These are phyloP conservation scores for Saccharomyces hybrid DNA, from an alignment of 1,139 yeast species.

Conservation along the genomic window DNA sequence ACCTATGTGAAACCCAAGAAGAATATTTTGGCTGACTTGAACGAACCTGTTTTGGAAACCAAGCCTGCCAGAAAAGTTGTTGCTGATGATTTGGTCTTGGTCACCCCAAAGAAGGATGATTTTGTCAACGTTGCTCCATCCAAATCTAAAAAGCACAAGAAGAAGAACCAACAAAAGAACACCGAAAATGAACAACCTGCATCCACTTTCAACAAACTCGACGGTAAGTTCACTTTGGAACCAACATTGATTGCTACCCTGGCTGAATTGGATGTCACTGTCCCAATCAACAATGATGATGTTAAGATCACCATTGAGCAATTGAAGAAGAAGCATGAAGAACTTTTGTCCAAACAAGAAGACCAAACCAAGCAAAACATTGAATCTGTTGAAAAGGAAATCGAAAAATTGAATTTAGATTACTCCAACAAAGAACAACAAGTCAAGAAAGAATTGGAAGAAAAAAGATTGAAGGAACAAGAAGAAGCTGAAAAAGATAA, in stretches of 20 bases:
- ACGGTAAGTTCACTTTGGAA: constrained; percentile 61
- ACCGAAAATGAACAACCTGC: constrained; percentile 18
- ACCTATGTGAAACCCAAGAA: constrained; percentile 53
- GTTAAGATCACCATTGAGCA: constrained; percentile 57
- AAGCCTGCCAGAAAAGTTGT: constrained; percentile 36
- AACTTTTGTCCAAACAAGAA: constrained; percentile 67
- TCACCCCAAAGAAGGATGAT: constrained; percentile 57
- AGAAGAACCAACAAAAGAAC: constrained; percentile 39
- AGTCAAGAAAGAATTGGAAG: constrained; percentile 34
- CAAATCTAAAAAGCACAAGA: constrained; percentile 47
- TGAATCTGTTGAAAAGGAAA: constrained; percentile 66
- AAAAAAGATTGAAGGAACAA: constrained; percentile 27
- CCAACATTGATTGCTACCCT: constrained; percentile 74
- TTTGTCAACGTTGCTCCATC: constrained; percentile 38
- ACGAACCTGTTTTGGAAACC: constrained; percentile 26
- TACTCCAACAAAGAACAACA: constrained; percentile 33
- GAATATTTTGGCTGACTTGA: constrained; percentile 26
- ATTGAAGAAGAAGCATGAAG: constrained; percentile 66
- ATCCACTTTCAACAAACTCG: constrained; percentile 14
- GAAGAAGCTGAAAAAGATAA: constrained; percentile 10
- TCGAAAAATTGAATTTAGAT: constrained; percentile 48
- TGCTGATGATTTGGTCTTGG: constrained; percentile 52
- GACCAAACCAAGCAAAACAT: constrained; percentile 72
- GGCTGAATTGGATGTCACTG: constrained; percentile 65
- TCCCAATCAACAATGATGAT: constrained; percentile 75